These are phyloP conservation scores for Monilinia polystroma DNA, from an alignment of 2,329 filamentous ascomycete species.

Conservation along the genomic window DNA sequence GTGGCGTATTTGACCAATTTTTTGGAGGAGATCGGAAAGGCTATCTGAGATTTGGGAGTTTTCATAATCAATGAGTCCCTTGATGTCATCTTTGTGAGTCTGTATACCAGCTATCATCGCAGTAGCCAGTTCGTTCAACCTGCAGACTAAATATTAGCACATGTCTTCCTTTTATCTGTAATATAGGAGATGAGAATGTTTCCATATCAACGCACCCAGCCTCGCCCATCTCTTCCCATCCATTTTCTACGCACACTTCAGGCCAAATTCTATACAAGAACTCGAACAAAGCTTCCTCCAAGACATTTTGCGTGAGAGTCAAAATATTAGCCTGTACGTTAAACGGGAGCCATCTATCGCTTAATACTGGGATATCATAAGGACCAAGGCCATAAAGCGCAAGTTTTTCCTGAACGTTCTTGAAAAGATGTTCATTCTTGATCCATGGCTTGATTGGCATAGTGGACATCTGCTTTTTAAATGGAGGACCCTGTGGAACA, in stretches of 20 bases:
- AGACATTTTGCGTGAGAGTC: not conserved
- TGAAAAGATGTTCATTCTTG: not conserved
- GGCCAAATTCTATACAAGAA: not conserved
- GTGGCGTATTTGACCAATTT: slow-evolving; percentile 11
- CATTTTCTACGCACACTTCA: not conserved
- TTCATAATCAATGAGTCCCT: not conserved
- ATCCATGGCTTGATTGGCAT: not conserved
- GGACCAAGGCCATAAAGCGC: slow-evolving; percentile 7
- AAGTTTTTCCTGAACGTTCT: not conserved
- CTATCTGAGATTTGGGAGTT: not conserved
- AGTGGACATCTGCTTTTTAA: not conserved
- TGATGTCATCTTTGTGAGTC: not conserved
- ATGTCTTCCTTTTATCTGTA: not conserved
- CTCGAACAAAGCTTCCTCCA: slow-evolving; percentile 10
- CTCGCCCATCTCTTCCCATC: slow-evolving; percentile 10
- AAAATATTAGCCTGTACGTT: not conserved
- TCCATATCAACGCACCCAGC: not conserved
- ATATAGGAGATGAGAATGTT: not conserved
- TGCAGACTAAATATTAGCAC: not conserved
- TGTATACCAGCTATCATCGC: not conserved
- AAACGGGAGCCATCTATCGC: slow-evolving; percentile 4
- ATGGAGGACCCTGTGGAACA: not conserved
- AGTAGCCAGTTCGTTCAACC: slow-evolving; percentile 8
- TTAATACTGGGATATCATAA: not conserved
- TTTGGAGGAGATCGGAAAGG: not conserved